A percentile compares a stretch with the other conserved stretches of the same genome.
Conservation (phyloP, 2,329 filamentous ascomycete genomes). For the Apiospora malaysiana region DNA sequence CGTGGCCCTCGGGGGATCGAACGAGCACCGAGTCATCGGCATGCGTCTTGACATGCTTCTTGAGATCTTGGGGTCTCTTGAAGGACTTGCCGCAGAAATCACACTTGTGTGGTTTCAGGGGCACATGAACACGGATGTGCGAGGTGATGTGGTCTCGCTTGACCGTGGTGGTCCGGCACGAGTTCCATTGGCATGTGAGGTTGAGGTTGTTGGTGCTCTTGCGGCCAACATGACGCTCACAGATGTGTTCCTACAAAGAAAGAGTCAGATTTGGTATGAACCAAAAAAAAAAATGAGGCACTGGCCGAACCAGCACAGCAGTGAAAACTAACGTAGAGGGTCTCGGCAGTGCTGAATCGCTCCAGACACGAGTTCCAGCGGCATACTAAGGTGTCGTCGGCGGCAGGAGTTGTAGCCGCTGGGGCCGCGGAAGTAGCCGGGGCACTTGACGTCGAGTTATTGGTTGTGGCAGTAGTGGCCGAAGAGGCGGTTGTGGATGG, state of each 20-base stretch:
- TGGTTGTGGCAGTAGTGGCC: constrained; percentile 16
- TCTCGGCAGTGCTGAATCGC: constrained; percentile 62
- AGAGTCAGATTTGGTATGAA: not conserved
- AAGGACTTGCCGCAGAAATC: constrained; percentile 99
- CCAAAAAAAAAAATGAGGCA: not conserved
- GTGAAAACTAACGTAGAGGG: constrained; percentile 60
- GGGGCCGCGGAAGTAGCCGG: constrained; percentile 40
- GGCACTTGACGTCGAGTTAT: not conserved
- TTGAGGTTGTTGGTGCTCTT: constrained; percentile 99
- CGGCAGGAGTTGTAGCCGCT: constrained; percentile 35
- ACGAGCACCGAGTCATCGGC: constrained; percentile 87
- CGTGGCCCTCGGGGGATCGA: constrained; percentile 57
- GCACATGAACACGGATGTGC: constrained; percentile 98
- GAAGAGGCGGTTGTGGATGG: constrained; percentile 15
- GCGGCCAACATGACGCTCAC: constrained; percentile 95
- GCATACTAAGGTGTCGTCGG: constrained; percentile 62
- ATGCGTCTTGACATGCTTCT: constrained; percentile 99
- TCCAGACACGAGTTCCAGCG: constrained; percentile 66
- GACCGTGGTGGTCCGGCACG: constrained; percentile 93
- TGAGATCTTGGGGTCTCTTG: constrained; percentile 97
- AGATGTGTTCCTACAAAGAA: constrained; percentile 82
- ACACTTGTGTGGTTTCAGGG: constrained; percentile 98
- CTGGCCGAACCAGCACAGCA: not conserved
- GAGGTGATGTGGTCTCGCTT: constrained; percentile 99
- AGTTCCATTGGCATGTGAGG: constrained; percentile 95